These are phyloP conservation scores for Camellia oleifera DNA, from an alignment of 179 eudicot genomes.

Conservation along the genomic window DNA sequence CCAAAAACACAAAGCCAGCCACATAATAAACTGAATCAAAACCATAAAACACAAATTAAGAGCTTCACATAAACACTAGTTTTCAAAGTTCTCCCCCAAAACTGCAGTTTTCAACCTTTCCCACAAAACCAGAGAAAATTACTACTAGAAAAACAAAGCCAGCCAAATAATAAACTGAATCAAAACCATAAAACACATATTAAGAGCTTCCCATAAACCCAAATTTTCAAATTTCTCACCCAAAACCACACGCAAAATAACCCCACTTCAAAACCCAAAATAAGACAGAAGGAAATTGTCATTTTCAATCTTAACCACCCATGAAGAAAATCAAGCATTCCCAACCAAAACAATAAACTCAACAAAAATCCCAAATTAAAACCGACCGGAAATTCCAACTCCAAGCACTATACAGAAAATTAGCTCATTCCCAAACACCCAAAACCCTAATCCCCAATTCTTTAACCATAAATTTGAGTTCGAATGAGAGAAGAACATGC, in stretches of 20 bases:
- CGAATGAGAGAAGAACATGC: constrained; percentile 25
- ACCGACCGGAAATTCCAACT: not conserved
- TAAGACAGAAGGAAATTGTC: not conserved
- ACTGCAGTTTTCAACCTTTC: not conserved
- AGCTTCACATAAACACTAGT: not conserved
- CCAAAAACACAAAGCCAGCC: not conserved
- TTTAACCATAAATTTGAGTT: not conserved
- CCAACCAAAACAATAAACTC: not conserved
- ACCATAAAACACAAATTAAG: constrained; percentile 1
- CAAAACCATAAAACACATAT: too few relatives aligned
- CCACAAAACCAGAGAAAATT: too few relatives aligned
- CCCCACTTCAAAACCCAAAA: too few relatives aligned
- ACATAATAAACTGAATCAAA: constrained; percentile 13
- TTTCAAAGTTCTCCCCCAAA: not conserved
- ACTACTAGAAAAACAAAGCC: not conserved
- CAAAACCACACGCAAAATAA: too few relatives aligned
- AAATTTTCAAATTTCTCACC: too few relatives aligned
- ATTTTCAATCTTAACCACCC: not conserved
- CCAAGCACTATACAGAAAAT: not conserved
- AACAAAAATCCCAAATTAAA: not conserved
- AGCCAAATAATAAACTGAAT: too few relatives aligned
- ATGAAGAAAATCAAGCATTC: not conserved
- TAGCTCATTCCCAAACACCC: not conserved
- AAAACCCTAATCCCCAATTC: constrained; percentile 3
- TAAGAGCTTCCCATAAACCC: too few relatives aligned